Conservation (phyloP, 2,329 filamentous ascomycete species). For the Colletotrichum sp. region DNA sequence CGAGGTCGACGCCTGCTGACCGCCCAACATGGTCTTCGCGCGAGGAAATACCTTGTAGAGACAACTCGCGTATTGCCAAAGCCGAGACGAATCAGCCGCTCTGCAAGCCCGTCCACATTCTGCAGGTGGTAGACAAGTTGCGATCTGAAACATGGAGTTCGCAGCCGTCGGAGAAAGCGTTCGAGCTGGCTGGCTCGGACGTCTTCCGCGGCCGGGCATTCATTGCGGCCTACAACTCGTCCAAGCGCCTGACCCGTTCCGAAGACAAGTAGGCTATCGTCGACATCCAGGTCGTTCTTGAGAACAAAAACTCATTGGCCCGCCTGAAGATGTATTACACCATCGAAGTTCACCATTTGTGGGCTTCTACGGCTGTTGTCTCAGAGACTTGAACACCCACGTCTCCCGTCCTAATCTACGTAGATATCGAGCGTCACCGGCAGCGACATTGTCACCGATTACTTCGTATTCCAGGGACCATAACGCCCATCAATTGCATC, state of each 20-base stretch:
- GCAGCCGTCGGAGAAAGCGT: slow-evolving; percentile 13
- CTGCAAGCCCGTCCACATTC: background rate
- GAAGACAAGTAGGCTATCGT: background rate
- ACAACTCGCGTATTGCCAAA: background rate
- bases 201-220: slow-evolving; percentile 17
- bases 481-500: background rate
- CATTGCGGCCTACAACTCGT: slow-evolving; percentile 27
- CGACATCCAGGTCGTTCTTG: background rate
- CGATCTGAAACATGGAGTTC: background rate
- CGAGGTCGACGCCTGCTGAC: background rate
- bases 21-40: background rate
- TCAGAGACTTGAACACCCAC: background rate
- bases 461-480: background rate
- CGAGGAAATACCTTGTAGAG: background rate
- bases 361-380: background rate
- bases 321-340: background rate
- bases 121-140: background rate
- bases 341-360: background rate
- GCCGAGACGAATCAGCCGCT: background rate
- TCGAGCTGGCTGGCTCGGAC: background rate
- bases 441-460: background rate
- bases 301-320: background rate
- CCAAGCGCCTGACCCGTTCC: slow-evolving; percentile 23
- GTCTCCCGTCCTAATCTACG: background rate
- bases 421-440: background rate